phyloP scores from a whole-genome alignment of 2,329 filamentous ascomycete genomes.

The Aureobasidium sp. region DNA sequence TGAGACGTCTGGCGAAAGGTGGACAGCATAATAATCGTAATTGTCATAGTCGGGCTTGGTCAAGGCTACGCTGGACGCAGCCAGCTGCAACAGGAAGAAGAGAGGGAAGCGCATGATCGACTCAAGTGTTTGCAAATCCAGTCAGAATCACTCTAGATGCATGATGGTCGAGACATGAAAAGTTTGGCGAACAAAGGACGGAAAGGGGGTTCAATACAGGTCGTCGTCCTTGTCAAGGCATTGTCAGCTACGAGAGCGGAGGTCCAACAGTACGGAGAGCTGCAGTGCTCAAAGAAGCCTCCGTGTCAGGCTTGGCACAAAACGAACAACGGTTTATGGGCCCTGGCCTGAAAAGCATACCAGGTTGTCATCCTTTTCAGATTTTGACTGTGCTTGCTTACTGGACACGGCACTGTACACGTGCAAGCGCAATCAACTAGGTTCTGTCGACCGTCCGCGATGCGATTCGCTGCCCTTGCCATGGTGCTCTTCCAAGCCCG shows the following conservation, averaged over 20 bases:
- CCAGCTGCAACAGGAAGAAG: constrained; percentile 10
- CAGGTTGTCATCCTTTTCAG: background rate
- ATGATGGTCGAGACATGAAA: constrained; percentile 8
- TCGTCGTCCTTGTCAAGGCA: background rate
- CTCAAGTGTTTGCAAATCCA: background rate
- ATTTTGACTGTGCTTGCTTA: background rate
- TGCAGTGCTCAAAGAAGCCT: background rate
- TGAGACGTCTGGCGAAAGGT: constrained; percentile 60
- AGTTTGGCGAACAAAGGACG: constrained; percentile 5
- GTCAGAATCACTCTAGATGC: background rate
- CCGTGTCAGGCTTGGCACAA: constrained; percentile 1
- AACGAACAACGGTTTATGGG: background rate
- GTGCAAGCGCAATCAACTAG: background rate
- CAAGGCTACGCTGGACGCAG: constrained; percentile 10
- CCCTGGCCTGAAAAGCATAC: background rate
- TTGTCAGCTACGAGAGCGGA: background rate
- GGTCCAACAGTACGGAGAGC: background rate
- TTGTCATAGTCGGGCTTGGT: constrained; percentile 50
- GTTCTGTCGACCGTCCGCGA: background rate
- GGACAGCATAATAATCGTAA: constrained; percentile 89
- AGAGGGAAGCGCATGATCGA: constrained; percentile 10
- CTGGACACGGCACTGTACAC: background rate
- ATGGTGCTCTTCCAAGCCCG: background rate
- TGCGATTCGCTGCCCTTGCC: constrained; percentile 6
- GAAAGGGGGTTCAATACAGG: constrained; percentile 12